A percentile compares a stretch with the other conserved stretches of the same genome.
phyloP scores from a whole-genome alignment of 1,139 yeast species.

The Yamadazyma mexicana region DNA sequence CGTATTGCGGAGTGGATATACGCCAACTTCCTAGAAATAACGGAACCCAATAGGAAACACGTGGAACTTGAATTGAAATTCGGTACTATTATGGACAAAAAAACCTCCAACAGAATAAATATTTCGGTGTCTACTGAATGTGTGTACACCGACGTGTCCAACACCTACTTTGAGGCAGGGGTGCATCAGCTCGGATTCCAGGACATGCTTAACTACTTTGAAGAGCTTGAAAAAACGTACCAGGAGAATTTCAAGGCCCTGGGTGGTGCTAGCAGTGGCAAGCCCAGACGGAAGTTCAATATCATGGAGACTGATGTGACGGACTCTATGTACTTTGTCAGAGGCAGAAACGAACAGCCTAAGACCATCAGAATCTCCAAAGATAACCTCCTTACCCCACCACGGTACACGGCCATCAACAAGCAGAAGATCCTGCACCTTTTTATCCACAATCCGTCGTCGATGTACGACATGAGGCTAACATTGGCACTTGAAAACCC shows the following conservation, averaged over 20 bases:
- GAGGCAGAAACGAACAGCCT: slow-evolving; percentile 52
- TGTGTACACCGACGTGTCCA: slow-evolving; percentile 55
- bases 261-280: slow-evolving; percentile 10
- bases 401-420: slow-evolving; percentile 67
- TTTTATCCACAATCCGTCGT: slow-evolving; percentile 72
- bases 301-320: slow-evolving; percentile 43
- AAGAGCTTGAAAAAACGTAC: slow-evolving; percentile 51
- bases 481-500: slow-evolving; percentile 80
- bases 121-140: slow-evolving; percentile 80
- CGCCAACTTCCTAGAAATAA: slow-evolving; percentile 69
- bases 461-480: slow-evolving; percentile 73
- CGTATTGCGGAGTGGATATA: slow-evolving; percentile 88
- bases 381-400: slow-evolving; percentile 59
- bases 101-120: slow-evolving; percentile 61
- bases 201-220: slow-evolving; percentile 57
- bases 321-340: slow-evolving; percentile 39
- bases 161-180: slow-evolving; percentile 67
- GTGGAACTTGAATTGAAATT: slow-evolving; percentile 83
- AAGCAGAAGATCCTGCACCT: slow-evolving; percentile 73
- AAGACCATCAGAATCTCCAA: slow-evolving; percentile 62
- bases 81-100: slow-evolving; percentile 72
- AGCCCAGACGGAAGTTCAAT: slow-evolving; percentile 41
- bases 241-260: slow-evolving; percentile 35
- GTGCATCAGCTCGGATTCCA: slow-evolving; percentile 68
- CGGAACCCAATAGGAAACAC: slow-evolving; percentile 55